A percentile compares a stretch with the other conserved stretches of the same genome.
phyloP scores from a whole-genome alignment of 1,139 yeast species.

The Sugiyamaella xylanicola region DNA sequence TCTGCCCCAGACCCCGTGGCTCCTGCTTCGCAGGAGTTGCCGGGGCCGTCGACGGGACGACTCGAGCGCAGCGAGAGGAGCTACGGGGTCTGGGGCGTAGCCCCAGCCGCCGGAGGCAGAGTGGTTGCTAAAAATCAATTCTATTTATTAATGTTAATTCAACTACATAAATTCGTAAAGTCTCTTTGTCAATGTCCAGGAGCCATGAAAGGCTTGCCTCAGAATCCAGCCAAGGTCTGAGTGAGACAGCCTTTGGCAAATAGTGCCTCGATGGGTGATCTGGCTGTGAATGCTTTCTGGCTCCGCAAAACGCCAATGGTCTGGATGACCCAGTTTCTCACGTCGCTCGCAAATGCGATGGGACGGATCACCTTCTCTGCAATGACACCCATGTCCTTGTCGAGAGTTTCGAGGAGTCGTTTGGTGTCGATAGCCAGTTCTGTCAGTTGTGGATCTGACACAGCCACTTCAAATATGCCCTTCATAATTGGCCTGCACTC shows the following conservation, averaged over 20 bases:
- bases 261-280: slow-evolving; percentile 31
- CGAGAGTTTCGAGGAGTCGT: slow-evolving; percentile 26
- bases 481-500: slow-evolving; percentile 23
- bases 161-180: no score
- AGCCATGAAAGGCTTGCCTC: no score
- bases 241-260: no score
- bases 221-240: no score
- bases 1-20: background rate
- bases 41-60: no score
- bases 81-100: no score
- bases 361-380: slow-evolving; percentile 25
- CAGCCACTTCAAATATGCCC: slow-evolving; percentile 18
- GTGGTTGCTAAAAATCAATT: no score
- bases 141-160: no score
- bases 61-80: no score
- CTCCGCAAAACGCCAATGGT: slow-evolving; percentile 32
- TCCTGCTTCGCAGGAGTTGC: no score
- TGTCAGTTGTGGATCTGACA: slow-evolving; percentile 10
- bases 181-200: no score
- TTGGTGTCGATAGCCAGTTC: slow-evolving; percentile 25
- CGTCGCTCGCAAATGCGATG: slow-evolving; percentile 32
- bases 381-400: slow-evolving; percentile 24
- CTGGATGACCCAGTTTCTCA: slow-evolving; percentile 34
- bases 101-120: no score
- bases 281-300: slow-evolving; percentile 32